These are phyloP conservation scores for Metschnikowia lunata DNA, from an alignment of 805 yeast species.

Conservation along the genomic window DNA sequence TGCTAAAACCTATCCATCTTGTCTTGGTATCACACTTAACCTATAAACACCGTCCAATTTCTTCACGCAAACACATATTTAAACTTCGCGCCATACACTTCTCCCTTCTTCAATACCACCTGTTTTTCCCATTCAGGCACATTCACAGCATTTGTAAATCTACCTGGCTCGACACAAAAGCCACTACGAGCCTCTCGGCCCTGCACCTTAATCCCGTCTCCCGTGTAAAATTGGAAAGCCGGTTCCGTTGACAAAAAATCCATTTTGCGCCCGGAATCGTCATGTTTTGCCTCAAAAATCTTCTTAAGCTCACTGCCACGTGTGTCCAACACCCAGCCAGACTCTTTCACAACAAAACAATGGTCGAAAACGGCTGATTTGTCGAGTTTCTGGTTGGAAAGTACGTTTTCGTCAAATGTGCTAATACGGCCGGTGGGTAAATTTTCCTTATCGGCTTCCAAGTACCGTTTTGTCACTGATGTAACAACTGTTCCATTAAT, in stretches of 20 bases:
- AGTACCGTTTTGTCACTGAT: constrained; percentile 34
- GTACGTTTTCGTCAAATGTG: constrained; percentile 18
- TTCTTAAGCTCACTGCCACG: constrained; percentile 31
- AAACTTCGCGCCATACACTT: constrained; percentile 49
- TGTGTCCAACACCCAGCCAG: constrained; percentile 41
- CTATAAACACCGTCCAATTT: no score
- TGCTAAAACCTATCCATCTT: no score
- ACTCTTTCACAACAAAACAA: constrained; percentile 44
- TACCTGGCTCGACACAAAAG: constrained; percentile 58
- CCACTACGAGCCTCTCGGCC: constrained; percentile 42
- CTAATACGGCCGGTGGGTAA: constrained; percentile 44
- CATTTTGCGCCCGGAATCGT: constrained; percentile 40
- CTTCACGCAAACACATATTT: constrained; percentile 20
- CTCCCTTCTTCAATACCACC: constrained; percentile 46
- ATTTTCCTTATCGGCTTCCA: constrained; percentile 39
- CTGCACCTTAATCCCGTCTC: constrained; percentile 43
- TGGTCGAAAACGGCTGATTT: constrained; percentile 32
- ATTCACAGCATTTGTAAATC: constrained; percentile 55
- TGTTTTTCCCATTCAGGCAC: constrained; percentile 42
- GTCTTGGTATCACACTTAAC: no score
- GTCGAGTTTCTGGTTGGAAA: constrained; percentile 12
- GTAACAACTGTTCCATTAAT: constrained; percentile 31
- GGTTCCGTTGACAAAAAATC: constrained; percentile 58
- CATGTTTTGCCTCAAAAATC: constrained; percentile 43
- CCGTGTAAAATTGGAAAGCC: constrained; percentile 61